A percentile compares a stretch with the other conserved stretches of the same genome.
Evolutionary conservation across 805 yeast genomes (phyloP).

Genomic region (Cyberlindnera mrakii): DNA sequence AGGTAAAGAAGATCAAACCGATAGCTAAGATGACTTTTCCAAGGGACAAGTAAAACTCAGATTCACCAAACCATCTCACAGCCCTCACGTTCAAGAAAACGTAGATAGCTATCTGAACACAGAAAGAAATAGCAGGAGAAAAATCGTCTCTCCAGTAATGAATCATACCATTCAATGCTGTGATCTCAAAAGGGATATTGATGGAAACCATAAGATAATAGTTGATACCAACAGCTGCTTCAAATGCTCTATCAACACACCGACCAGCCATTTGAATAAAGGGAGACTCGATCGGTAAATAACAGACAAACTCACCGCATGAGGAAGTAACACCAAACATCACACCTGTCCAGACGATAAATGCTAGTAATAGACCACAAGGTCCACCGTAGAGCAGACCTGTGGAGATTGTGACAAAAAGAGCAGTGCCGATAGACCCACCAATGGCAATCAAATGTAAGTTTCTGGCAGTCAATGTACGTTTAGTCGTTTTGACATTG

Average conservation of each 20-base stretch:
- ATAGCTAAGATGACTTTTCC: conserved; percentile 59
- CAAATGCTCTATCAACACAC: conserved; percentile 54
- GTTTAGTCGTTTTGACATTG: conserved; percentile 17
- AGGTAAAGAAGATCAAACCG: conserved; percentile 67
- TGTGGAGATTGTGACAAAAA: conserved; percentile 39
- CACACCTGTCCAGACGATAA: conserved; percentile 42
- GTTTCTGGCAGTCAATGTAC: conserved; percentile 45
- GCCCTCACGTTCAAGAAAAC: conserved; percentile 46
- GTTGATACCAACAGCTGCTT: conserved; percentile 56
- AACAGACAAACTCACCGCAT: conserved; percentile 52
- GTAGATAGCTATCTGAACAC: conserved; percentile 45
- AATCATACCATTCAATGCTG: conserved; percentile 49
- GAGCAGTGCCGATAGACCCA: conserved; percentile 80
- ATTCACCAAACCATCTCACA: conserved; percentile 48
- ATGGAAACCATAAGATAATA: conserved; percentile 48
- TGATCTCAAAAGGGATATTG: conserved; percentile 43
- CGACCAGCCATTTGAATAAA: conserved; percentile 51
- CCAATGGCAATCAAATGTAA: conserved; percentile 79
- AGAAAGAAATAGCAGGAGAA: conserved; percentile 58
- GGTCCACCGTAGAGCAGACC: conserved; percentile 66
- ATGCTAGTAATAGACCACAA: conserved; percentile 32
- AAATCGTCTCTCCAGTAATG: conserved; percentile 61
- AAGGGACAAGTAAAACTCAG: conserved; percentile 57
- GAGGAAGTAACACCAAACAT: conserved; percentile 48
- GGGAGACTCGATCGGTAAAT: conserved; percentile 59